phyloP scores from a whole-genome alignment of 441 rosid species.

The Lepidium campestre region DNA sequence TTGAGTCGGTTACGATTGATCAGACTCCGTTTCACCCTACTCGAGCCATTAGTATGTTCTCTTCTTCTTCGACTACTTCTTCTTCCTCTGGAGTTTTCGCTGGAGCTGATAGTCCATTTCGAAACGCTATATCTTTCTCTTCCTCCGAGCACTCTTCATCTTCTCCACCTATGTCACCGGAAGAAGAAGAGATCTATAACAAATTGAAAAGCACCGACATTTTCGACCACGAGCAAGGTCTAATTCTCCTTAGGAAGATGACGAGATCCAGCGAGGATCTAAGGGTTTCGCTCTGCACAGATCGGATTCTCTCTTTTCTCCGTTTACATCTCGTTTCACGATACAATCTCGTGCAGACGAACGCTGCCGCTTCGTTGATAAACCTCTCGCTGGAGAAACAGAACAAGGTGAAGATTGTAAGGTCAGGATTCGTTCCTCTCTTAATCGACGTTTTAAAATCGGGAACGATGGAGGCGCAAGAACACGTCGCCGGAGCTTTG shows the following conservation, averaged over 20 bases:
- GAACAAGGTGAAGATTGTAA: slow-evolving; percentile 50
- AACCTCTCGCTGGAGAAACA: slow-evolving; percentile 55
- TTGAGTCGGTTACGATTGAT: slow-evolving; percentile 56
- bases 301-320: slow-evolving; percentile 36
- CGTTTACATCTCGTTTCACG: slow-evolving; percentile 41
- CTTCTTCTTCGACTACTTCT: slow-evolving; percentile 33
- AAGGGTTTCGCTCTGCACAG: slow-evolving; percentile 44
- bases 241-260: slow-evolving; percentile 36
- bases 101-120: slow-evolving; percentile 18
- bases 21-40: slow-evolving; percentile 51
- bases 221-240: slow-evolving; percentile 47
- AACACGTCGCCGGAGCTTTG: slow-evolving; percentile 58
- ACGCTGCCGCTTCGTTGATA: slow-evolving; percentile 60
- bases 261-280: slow-evolving; percentile 45
- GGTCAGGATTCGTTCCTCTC: slow-evolving; percentile 56
- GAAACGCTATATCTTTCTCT: slow-evolving; percentile 33
- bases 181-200: slow-evolving; percentile 40
- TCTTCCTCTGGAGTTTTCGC: slow-evolving; percentile 34
- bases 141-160: slow-evolving; percentile 34
- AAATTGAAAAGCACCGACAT: slow-evolving; percentile 36
- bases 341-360: slow-evolving; percentile 45
- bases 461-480: slow-evolving; percentile 54
- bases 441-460: slow-evolving; percentile 45
- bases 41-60: slow-evolving; percentile 55
- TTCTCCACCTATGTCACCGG: slow-evolving; percentile 30